Conservation (phyloP, 2,329 filamentous ascomycete genomes). For the Talaromyces pinophilus region DNA sequence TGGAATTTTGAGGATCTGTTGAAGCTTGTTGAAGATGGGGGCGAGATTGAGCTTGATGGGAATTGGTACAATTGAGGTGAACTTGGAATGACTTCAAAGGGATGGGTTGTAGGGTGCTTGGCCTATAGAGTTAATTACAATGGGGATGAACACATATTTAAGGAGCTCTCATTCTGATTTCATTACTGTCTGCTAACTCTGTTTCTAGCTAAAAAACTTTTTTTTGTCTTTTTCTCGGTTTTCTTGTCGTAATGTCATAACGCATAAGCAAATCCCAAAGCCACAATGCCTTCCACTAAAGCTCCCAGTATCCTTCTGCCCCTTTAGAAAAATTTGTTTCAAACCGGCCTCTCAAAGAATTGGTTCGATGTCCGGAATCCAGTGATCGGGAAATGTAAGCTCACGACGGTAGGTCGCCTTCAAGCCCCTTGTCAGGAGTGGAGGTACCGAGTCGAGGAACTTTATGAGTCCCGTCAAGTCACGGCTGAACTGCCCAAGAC, state of each 20-base stretch:
- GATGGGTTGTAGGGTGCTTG: neutral
- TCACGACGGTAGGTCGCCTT: constrained; percentile 2
- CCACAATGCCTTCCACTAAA: neutral
- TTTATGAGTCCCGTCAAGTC: neutral
- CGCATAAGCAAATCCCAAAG: neutral
- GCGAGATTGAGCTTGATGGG: constrained; percentile 19
- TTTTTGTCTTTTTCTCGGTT: neutral
- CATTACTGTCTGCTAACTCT: neutral
- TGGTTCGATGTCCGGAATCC: neutral
- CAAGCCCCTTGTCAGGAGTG: neutral
- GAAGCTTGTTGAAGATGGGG: constrained; percentile 6
- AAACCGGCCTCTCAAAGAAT: neutral
- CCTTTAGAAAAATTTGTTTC: neutral
- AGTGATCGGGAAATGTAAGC: neutral
- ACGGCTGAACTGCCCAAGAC: neutral
- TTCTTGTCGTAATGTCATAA: neutral
- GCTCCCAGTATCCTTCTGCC: neutral
- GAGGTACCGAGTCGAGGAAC: constrained; percentile 4
- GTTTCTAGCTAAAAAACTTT: neutral
- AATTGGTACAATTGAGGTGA: constrained; percentile 11
- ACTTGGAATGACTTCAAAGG: neutral
- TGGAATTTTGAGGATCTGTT: constrained; percentile 34
- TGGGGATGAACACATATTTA: neutral
- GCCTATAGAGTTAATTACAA: neutral
- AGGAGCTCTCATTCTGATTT: neutral